Evolutionary conservation across 441 rosid species (phyloP).

Genomic region (Euphorbia corollata): DNA sequence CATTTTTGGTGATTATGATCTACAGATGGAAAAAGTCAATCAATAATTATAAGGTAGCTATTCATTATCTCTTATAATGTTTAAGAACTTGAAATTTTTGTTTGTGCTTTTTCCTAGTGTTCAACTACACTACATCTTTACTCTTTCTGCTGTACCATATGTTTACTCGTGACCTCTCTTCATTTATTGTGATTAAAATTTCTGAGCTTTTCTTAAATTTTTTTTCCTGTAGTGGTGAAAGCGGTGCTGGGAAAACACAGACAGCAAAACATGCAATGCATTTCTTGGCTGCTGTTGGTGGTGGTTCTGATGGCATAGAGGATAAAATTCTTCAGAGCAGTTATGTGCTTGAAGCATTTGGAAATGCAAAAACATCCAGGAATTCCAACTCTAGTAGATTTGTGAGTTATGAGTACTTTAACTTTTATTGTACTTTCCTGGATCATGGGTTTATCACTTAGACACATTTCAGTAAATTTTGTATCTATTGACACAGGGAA

Average conservation of each 20-base stretch:
- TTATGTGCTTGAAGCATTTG: constrained; percentile 93
- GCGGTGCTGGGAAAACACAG: constrained; percentile 99
- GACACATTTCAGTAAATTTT: constrained; percentile 1
- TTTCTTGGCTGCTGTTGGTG: constrained; percentile 85
- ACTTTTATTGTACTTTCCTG: background rate
- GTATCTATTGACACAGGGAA: constrained; percentile 51
- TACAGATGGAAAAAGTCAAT: constrained; percentile 66
- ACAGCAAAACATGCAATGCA: constrained; percentile 90
- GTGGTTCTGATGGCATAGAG: constrained; percentile 70
- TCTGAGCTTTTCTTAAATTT: constrained; percentile 6
- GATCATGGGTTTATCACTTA: background rate
- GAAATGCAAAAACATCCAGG: constrained; percentile 91
- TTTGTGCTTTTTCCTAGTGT: constrained; percentile 1
- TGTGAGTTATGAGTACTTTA: constrained; percentile 40
- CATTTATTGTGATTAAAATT: constrained; percentile 1
- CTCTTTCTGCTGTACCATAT: background rate
- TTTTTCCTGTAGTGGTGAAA: constrained; percentile 73
- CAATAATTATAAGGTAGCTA: constrained; percentile 68
- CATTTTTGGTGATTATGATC: constrained; percentile 17
- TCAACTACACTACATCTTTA: constrained; percentile 7
- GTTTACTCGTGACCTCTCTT: background rate
- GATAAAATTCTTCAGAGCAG: constrained; percentile 60
- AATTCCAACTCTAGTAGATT: constrained; percentile 94
- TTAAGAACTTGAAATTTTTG: constrained; percentile 7
- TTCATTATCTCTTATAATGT: constrained; percentile 3